A percentile compares a stretch with the other conserved stretches of the same genome.
These are phyloP conservation scores for Triticum aestivum DNA, from an alignment of 176 grass and related monocot species.

Conservation along the genomic window IWGSC_CS_RefSeq_v2.1 NC_057805.1:481561373-481561872, in stretches of 20 bases:
- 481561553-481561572: conserved; percentile 76
- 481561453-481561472: conserved; percentile 22
- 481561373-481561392: conserved; percentile 42
- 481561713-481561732: conserved; percentile 17
- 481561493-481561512: conserved; percentile 51
- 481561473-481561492: conserved; percentile 51
- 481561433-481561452: conserved; percentile 28
- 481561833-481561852: neutral
- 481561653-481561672: conserved; percentile 89
- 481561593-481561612: conserved; percentile 74
- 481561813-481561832: neutral
- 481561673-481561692: conserved; percentile 83
- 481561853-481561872: neutral
- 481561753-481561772: too few species aligned
- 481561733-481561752: neutral
- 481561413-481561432: neutral
- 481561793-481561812: neutral
- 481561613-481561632: conserved; percentile 67
- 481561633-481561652: conserved; percentile 77
- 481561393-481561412: conserved; percentile 32
- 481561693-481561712: conserved; percentile 77
- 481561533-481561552: conserved; percentile 60
- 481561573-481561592: conserved; percentile 77
- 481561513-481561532: conserved; percentile 60
- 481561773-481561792: neutral